phyloP scores from a whole-genome alignment of 2,329 filamentous ascomycete species.

The Fusarium miscanthi region DNA sequence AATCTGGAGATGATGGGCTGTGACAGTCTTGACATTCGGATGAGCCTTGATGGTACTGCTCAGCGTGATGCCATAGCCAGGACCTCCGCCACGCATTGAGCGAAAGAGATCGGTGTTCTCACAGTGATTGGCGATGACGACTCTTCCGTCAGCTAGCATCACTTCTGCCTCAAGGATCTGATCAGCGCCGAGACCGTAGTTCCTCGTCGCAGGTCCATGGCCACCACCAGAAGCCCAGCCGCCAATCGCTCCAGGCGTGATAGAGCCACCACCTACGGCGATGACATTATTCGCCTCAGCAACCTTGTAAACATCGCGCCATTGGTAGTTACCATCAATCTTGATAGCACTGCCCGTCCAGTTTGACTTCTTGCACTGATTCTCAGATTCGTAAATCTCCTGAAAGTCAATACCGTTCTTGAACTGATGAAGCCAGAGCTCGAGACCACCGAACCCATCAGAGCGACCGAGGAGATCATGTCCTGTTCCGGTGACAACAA shows the following conservation, averaged over 20 bases:
- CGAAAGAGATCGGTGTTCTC: constrained; percentile 28
- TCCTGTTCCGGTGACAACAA: constrained; percentile 27
- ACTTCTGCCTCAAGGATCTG: constrained; percentile 31
- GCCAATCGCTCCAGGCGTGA: constrained; percentile 28
- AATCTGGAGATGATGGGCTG: constrained; percentile 11
- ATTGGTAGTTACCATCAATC: constrained; percentile 27
- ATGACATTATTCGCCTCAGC: constrained; percentile 26
- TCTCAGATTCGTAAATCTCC: constrained; percentile 1
- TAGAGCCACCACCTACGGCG: constrained; percentile 26
- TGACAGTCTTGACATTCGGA: constrained; percentile 21
- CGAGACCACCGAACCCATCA: constrained; percentile 26
- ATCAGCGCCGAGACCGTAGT: constrained; percentile 28
- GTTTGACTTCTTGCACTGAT: neutral
- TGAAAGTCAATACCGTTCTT: constrained; percentile 15
- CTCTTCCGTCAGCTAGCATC: constrained; percentile 20
- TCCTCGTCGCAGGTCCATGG: constrained; percentile 28
- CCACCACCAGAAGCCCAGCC: constrained; percentile 31
- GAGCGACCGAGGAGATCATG: constrained; percentile 31
- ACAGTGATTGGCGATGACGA: constrained; percentile 23
- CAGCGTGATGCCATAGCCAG: constrained; percentile 21
- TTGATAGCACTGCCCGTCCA: constrained; percentile 24
- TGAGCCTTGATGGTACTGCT: constrained; percentile 31
- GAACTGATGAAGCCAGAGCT: constrained; percentile 30
- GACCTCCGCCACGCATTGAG: constrained; percentile 25
- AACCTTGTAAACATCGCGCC: constrained; percentile 31